A percentile compares a stretch with the other conserved stretches of the same genome.
phyloP scores from a whole-genome alignment of 306 rosid species.

The Luffa aegyptiaca region DNA sequence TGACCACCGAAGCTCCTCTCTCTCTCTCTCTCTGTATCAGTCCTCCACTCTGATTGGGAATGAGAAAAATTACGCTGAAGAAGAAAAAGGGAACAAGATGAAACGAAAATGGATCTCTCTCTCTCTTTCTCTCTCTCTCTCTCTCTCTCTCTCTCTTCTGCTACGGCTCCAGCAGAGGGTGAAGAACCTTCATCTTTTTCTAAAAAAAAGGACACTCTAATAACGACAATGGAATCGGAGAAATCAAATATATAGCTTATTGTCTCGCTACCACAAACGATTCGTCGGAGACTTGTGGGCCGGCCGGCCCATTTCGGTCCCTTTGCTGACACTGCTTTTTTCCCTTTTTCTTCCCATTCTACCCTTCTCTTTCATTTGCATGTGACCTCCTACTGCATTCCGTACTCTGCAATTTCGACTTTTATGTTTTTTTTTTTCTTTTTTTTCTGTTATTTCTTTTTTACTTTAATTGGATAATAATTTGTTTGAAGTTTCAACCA shows the following conservation, averaged over 20 bases:
- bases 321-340: background rate
- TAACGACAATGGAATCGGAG: slow-evolving; percentile 12
- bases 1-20: slow-evolving; percentile 1
- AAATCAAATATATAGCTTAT: background rate
- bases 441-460: background rate
- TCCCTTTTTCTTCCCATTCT: background rate
- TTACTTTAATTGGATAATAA: background rate
- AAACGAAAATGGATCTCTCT: background rate
- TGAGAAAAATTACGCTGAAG: background rate
- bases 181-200: background rate
- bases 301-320: background rate
- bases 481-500: background rate
- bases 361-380: background rate
- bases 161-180: slow-evolving; percentile 14
- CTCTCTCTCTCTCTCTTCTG: too few relatives aligned
- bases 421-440: background rate
- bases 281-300: background rate
- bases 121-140: too few relatives aligned
- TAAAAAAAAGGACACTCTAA: slow-evolving; percentile 1
- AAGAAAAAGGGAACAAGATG: background rate
- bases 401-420: background rate
- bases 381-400: background rate
- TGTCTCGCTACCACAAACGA: background rate
- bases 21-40: background rate
- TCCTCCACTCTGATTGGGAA: background rate